Evolutionary conservation across 805 yeast species (phyloP), one percentile per base, ranked within the genome.

Genomic region (Candida caryicola): DNA sequence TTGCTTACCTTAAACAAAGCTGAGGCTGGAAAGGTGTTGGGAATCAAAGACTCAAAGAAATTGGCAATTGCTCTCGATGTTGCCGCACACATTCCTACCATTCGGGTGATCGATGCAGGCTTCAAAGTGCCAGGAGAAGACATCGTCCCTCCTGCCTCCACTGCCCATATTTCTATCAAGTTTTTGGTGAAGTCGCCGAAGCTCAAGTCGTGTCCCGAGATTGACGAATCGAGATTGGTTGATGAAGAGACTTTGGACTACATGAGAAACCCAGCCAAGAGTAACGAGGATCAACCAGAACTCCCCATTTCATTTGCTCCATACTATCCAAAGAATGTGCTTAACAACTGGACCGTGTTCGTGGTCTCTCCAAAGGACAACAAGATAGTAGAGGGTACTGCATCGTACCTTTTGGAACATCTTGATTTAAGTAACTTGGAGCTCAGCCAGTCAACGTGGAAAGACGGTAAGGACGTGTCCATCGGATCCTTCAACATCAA

Each of bases 111-210:
- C 19, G 77, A 76, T 36, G 82, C 95, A 30, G 78, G 76, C 41
- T 88, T 88, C 64, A 73, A 75, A 45, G 96, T 91, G 30, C 91
- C 96, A 3, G 98, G 98, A 23, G 97, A 90, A 66, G 57, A 62
- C 12, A 67, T 67, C 21, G 80, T 85, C 19, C 83, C 96, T 18
- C 72, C 75, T 17, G 39, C 47, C 34, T 78, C 97, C 2, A 74
- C 76, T 34, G 80, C 87, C 6, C 90, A 87, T 60, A 66, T 95
- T 42, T 80, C 79, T 21, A 47, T 93, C 17, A 88, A 90, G 60
- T 82, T 85, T 41, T 60, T 86, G 31, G 77, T 88, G 28, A 80
- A 82, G 50, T 85, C 95, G 2, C 81, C 91, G 5, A 73, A 73
- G 28, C 84, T 80, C 43, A 82, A 82, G 54, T 67, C 76, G n/a